Evolutionary conservation across 2,329 filamentous ascomycete genomes (phyloP).

Genomic region (Aspergillus sp.): DNA sequence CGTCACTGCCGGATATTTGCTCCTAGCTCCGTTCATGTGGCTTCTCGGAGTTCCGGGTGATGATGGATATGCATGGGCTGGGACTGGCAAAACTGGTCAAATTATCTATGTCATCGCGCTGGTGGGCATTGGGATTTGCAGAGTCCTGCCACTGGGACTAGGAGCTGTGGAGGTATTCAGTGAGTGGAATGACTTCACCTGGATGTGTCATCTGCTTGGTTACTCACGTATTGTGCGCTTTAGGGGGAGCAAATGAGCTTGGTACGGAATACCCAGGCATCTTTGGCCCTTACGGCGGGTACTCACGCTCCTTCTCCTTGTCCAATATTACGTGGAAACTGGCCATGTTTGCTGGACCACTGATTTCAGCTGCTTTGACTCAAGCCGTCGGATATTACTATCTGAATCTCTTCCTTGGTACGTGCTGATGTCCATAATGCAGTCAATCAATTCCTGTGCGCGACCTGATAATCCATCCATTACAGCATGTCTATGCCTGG

Average conservation of each 20-base stretch:
- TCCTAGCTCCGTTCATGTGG: slow-evolving; percentile 12
- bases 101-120: neutral
- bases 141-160: neutral
- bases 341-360: neutral
- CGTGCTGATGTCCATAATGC: neutral
- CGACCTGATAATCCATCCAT: neutral
- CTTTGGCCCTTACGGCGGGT: slow-evolving; percentile 5
- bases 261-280: neutral
- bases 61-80: neutral
- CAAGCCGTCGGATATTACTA: neutral
- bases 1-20: slow-evolving; percentile 11
- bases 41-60: slow-evolving; percentile 26
- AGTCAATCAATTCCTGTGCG: neutral
- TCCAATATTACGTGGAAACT: neutral
- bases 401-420: neutral
- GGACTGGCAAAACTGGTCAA: neutral
- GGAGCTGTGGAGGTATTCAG: neutral
- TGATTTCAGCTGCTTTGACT: neutral
- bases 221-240: too few relatives aligned
- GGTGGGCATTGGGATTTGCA: neutral
- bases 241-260: neutral
- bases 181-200: neutral
- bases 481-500: neutral
- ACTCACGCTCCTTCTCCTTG: slow-evolving; percentile 4
- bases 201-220: neutral